These are phyloP conservation scores for Malus orientalis DNA, from an alignment of 306 rosid species.

Conservation along the genomic window DNA sequence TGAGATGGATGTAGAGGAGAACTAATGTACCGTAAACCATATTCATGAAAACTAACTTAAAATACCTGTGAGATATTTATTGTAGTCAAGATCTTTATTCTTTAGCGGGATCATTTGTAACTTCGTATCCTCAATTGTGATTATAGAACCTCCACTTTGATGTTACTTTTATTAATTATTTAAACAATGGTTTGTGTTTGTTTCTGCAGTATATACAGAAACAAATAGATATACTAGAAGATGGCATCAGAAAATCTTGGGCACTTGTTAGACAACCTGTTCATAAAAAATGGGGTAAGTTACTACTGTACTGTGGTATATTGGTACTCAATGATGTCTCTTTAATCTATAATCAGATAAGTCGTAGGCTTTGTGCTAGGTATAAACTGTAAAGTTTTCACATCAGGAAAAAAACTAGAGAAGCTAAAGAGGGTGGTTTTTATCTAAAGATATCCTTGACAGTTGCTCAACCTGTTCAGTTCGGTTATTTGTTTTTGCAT, in stretches of 20 bases:
- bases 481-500: not conserved
- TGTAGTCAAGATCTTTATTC: not conserved
- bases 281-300: constrained; percentile 23
- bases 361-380: not conserved
- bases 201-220: constrained; percentile 44
- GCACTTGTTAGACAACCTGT: constrained; percentile 17
- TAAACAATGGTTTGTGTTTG: not conserved
- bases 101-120: not conserved
- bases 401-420: not conserved
- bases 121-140: not conserved
- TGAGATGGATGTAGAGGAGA: not conserved
- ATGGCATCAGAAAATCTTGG: constrained; percentile 44
- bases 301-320: not conserved
- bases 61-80: not conserved
- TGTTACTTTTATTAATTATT: not conserved
- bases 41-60: not conserved
- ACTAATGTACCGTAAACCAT: not conserved
- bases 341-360: not conserved
- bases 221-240: constrained; percentile 38
- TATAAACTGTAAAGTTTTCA: not conserved
- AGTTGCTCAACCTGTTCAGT: not conserved
- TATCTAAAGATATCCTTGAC: not conserved
- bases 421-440: not conserved
- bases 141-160: not conserved
- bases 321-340: not conserved